A percentile compares a stretch with the other conserved stretches of the same genome.
Evolutionary conservation across 371 early-diverging fungal genomes (phyloP).

Genomic region (Syncephalastrum contaminatum): DNA sequence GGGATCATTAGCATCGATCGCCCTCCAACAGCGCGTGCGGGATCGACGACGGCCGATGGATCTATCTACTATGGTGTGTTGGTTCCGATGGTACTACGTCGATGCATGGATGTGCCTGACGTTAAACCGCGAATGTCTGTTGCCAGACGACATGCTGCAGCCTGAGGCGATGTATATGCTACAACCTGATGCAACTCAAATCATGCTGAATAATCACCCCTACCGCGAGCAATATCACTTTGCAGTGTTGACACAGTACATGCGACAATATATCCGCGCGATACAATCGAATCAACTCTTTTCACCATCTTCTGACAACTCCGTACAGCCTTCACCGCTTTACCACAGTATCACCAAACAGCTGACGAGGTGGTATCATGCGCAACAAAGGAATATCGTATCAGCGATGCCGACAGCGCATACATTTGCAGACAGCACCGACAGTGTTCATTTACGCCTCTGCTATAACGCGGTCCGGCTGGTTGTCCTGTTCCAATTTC

Average conservation of each 20-base stretch:
- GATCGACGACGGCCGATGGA: constrained; percentile 1
- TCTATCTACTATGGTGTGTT: constrained; percentile 13
- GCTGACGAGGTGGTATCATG: constrained; percentile 27
- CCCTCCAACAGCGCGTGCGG: constrained; percentile 11
- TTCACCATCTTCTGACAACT: neutral
- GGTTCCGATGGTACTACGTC: constrained; percentile 41
- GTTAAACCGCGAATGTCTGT: constrained; percentile 26
- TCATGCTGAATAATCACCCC: neutral
- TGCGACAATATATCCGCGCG: constrained; percentile 40
- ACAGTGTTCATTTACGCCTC: constrained; percentile 28
- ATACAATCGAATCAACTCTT: constrained; percentile 25
- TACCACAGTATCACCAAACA: constrained; percentile 33
- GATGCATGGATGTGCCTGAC: constrained; percentile 45
- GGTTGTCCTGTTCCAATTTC: constrained; percentile 35
- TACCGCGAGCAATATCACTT: constrained; percentile 21
- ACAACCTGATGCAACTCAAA: neutral
- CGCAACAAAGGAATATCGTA: neutral
- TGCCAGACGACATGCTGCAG: constrained; percentile 24
- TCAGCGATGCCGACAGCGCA: neutral
- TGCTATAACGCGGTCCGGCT: constrained; percentile 42
- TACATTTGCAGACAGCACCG: constrained; percentile 1
- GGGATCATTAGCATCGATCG: constrained; percentile 22
- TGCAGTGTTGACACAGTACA: constrained; percentile 29
- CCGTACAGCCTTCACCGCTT: constrained; percentile 20
- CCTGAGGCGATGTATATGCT: neutral